These are phyloP conservation scores for Phyllosticta capitalensis DNA, from an alignment of 2,329 filamentous ascomycete species.

Conservation along the genomic window DNA sequence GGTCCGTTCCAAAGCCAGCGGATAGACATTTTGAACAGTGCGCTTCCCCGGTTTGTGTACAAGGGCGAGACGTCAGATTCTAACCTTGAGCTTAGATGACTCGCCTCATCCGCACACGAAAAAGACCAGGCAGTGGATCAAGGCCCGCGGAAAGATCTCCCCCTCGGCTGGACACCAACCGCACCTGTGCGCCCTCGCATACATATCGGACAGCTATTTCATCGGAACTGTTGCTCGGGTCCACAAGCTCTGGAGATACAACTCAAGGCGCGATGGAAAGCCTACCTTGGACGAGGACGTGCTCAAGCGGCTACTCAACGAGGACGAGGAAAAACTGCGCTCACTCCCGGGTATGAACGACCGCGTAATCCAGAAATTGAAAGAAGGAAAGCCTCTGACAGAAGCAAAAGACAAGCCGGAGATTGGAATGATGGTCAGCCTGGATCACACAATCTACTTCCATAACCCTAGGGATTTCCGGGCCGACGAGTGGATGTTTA, in stretches of 20 bases:
- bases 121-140: slow-evolving; percentile 59
- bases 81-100: slow-evolving; percentile 24
- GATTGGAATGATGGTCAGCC: slow-evolving; percentile 75
- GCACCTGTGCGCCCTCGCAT: slow-evolving; percentile 80
- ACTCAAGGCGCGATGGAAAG: slow-evolving; percentile 33
- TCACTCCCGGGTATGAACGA: slow-evolving; percentile 36
- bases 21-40: slow-evolving; percentile 48
- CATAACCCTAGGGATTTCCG: slow-evolving; percentile 41
- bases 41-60: slow-evolving; percentile 12
- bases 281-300: slow-evolving; percentile 33
- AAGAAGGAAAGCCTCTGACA: slow-evolving; percentile 33
- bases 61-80: not conserved
- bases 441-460: slow-evolving; percentile 60
- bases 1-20: slow-evolving; percentile 51
- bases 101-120: slow-evolving; percentile 52
- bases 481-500: slow-evolving; percentile 64
- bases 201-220: slow-evolving; percentile 89
- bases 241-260: slow-evolving; percentile 70
- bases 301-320: slow-evolving; percentile 35
- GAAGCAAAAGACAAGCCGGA: slow-evolving; percentile 45
- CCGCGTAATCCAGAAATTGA: slow-evolving; percentile 38
- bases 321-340: slow-evolving; percentile 35
- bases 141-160: slow-evolving; percentile 64
- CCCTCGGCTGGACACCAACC: slow-evolving; percentile 64
- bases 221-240: slow-evolving; percentile 79